Evolutionary conservation across 2,329 filamentous ascomycete genomes (phyloP).

Genomic region (Aspergillus novoparasiticus): DNA sequence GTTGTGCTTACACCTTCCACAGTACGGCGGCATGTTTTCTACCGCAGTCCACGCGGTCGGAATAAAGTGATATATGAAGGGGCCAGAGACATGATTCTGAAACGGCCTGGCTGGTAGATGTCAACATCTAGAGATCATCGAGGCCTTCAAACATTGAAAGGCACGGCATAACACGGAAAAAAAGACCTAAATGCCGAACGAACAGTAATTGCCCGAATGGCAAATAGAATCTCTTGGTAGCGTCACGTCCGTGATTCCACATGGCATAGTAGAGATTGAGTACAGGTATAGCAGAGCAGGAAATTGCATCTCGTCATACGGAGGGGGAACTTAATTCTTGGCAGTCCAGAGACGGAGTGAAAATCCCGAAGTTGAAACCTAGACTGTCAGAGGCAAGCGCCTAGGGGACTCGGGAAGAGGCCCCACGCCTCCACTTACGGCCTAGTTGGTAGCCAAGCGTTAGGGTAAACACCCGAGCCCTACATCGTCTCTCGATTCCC

Average conservation of each 20-base stretch:
- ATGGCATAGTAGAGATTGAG: background rate
- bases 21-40: background rate
- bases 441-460: conserved; percentile 11
- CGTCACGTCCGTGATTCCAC: background rate
- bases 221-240: background rate
- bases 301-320: conserved; percentile 3
- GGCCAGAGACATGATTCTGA: background rate
- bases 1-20: background rate
- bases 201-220: background rate
- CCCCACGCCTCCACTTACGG: conserved; percentile 14
- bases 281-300: background rate
- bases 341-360: conserved; percentile 18
- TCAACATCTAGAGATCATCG: background rate
- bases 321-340: conserved; percentile 15
- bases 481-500: conserved; percentile 9
- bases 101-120: background rate
- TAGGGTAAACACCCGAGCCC: conserved; percentile 2
- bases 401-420: conserved; percentile 15
- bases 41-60: background rate
- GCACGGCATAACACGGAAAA: background rate
- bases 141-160: background rate
- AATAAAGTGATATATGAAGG: background rate
- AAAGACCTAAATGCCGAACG: background rate
- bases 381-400: conserved; percentile 31
- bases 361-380: conserved; percentile 30